phyloP scores from a whole-genome alignment of 768 basidiomycete species.

The Hericium alpestre region DNA sequence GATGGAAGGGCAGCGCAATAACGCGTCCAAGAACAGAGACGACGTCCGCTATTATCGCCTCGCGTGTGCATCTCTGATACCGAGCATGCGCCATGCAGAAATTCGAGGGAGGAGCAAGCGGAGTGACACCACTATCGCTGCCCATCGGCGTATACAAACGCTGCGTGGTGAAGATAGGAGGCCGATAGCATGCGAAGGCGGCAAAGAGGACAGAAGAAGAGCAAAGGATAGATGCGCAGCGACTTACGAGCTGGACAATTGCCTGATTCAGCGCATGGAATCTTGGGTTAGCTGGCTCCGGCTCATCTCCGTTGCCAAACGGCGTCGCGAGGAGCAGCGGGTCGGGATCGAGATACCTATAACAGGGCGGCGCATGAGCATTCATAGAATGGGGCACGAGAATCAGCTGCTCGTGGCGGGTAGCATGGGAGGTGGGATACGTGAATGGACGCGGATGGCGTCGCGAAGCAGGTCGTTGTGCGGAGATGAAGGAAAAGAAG shows the following conservation, averaged over 20 bases:
- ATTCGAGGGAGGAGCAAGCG: not conserved
- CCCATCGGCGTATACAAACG: not conserved
- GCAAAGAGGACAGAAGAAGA: not conserved
- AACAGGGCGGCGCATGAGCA: not conserved
- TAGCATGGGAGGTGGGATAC: not conserved
- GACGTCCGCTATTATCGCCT: too few species aligned
- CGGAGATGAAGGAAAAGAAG: conserved; percentile 16
- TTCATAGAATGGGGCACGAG: conserved; percentile 1
- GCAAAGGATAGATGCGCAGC: conserved; percentile 1
- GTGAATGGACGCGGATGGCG: conserved; percentile 4
- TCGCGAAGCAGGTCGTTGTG: conserved; percentile 4
- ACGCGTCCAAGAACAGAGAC: not conserved
- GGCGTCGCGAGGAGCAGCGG: conserved; percentile 70
- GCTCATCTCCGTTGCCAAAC: conserved; percentile 44
- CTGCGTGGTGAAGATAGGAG: not conserved
- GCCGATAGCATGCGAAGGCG: not conserved
- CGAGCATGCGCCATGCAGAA: not conserved
- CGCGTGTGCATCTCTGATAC: not conserved
- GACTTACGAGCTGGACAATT: conserved; percentile 81
- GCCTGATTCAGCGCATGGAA: conserved; percentile 94
- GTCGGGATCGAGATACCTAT: conserved; percentile 87
- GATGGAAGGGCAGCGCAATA: not conserved
- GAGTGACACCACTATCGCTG: not conserved
- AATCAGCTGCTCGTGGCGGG: conserved; percentile 4
- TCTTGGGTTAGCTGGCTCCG: conserved; percentile 51